Evolutionary conservation across 768 basidiomycete genomes (phyloP), one percentile per base, ranked within the genome.

Genomic region (Psilocybe tampanensis): DNA sequence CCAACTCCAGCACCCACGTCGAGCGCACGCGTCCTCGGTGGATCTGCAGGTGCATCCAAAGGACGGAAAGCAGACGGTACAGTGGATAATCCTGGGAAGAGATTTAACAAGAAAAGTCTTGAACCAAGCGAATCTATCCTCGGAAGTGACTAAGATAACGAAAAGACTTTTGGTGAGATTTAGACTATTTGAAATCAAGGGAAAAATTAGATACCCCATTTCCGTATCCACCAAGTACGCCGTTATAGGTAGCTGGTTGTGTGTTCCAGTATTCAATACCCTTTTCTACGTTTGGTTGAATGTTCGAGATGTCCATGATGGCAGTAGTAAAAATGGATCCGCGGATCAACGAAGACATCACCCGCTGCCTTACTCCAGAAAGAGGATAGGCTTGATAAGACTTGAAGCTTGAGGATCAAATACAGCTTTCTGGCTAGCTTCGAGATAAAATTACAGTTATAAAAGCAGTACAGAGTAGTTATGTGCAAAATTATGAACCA

Each of bases 1-100:
- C 96, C 96, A 47, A 99, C 88, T 11, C 96, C 96, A 6, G 95
- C 95, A 15, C 91, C 96, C 56, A 95, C 93, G 66, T 99, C 96
- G 19, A 99, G 81, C 0, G 91, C 95, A 44, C 92, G 84, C 23
- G 78, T 84, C 44, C 79, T 68, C 41, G 63, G 49, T 41, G 52
- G 41, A 52, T 55, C 45, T 53, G 65, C 18, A 12, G 52, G 48
- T 1, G 59, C 42, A 65, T 66, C 52, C 32, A 85, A 76, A 1
- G 80, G 85, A 47, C 82, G 80, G 47, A 93, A 70, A 2, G 91
- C 84, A 34, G 92, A 93, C 4, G 88, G 78, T 48, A 98, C 86
- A 21, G 79, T 85, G 50, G 82, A 89, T 22, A 98, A 83, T 43
- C 88, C 82, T 8, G 95, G 95, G 53, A 90, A 76, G 51, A 97